phyloP scores from a whole-genome alignment of 75 land plant genomes.

The Picea glauca region DNA sequence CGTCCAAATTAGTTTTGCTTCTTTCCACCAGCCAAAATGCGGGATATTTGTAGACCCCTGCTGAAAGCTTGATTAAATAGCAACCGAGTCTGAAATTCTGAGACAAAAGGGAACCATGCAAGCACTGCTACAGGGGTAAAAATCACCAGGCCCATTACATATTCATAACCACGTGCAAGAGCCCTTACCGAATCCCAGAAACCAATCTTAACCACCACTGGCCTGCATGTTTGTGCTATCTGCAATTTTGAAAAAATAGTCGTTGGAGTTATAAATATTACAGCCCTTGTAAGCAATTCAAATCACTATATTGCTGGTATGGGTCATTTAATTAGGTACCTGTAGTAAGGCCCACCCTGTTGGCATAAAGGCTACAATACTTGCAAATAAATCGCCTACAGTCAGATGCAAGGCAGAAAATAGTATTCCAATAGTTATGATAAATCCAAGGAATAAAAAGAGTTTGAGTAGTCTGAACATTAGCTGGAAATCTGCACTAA shows the following conservation, averaged over 20 bases:
- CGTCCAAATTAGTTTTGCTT: not conserved
- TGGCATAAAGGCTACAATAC: conserved; percentile 86
- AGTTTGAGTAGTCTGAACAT: conserved; percentile 90
- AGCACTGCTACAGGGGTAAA: conserved; percentile 52
- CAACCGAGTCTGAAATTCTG: conserved; percentile 61
- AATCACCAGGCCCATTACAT: conserved; percentile 49
- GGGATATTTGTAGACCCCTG: conserved; percentile 60
- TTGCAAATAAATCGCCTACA: conserved; percentile 91
- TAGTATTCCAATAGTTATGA: conserved; percentile 44
- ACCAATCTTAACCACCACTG: conserved; percentile 32
- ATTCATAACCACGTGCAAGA: conserved; percentile 56
- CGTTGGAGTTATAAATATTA: not conserved
- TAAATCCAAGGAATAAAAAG: conserved; percentile 60
- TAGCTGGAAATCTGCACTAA: conserved; percentile 95
- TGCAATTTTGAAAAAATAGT: conserved; percentile 14
- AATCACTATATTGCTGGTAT: not conserved
- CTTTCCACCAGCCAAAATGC: conserved; percentile 49
- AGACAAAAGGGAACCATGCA: conserved; percentile 65
- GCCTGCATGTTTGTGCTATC: conserved; percentile 58
- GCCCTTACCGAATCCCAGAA: conserved; percentile 54
- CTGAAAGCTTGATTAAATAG: conserved; percentile 70
- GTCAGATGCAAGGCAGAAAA: conserved; percentile 53
- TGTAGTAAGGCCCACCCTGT: conserved; percentile 96
- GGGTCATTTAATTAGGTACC: conserved; percentile 32
- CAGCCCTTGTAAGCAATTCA: too few species aligned